Evolutionary conservation across 2,329 filamentous ascomycete species (phyloP), one percentile per base, ranked within the genome.

Genomic region (Penicillium sp.): DNA sequence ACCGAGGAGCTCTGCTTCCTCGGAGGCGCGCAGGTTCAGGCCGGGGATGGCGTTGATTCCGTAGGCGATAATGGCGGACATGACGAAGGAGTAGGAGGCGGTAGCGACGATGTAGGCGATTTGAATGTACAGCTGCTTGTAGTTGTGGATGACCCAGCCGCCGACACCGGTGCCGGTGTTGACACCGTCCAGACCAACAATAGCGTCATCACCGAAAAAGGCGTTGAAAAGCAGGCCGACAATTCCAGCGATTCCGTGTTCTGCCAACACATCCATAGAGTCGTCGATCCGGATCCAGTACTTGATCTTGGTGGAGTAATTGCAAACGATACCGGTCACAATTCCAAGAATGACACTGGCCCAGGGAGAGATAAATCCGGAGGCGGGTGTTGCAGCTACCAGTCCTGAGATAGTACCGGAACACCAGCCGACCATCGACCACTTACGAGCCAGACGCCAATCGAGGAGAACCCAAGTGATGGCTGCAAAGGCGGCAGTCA

Each of bases 401-500:
- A 96, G 85, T 51, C 91, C 90, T 29, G 90, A 88, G 71, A 97
- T 92, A 65, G 87, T 87, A 60, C 92, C 92, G 39, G 91, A 94
- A 81, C 91, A 94, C 89, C 92, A 92, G 45, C 91, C 92, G 67
- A 96, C 89, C 77, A 93, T 91, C 62, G 86, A 96, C 92, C 92
- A 96, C 81, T 97, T 97, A 77, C 87, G 87, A 58, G 92, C 92
- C 58, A 97, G 86, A 60, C 94, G 89, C 85, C 88, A 97, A 84
- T 99, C 94, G 68, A 97, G 91, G 47, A 97, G 78, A 69, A 92
- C 92, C 94, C 94, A 99, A 53, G 92, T 90, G 76, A 94, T 90
- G 63, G 91, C 89, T 40, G 86, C 93, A 70, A 97, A 96, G 81
- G 92, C 91, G 73, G 91, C 93, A 48, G 91, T 94, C 70, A 96